Conservation (phyloP, 768 basidiomycete species). For the Lactifluus subvellereus region DNA sequence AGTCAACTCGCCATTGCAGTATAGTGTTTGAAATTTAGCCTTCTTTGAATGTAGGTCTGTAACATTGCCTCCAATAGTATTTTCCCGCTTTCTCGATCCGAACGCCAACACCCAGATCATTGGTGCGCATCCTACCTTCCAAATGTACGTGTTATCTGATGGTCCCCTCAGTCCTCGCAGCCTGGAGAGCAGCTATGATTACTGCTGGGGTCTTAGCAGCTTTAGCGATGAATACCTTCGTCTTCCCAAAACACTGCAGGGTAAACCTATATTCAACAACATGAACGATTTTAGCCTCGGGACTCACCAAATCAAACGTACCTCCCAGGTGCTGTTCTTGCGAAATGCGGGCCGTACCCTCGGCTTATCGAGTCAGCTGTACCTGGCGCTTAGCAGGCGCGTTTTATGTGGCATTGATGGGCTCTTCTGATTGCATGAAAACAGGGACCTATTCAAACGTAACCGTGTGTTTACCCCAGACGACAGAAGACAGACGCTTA, state of each 20-base stretch:
- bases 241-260: constrained; percentile 45
- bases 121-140: constrained; percentile 5
- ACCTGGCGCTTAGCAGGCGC: constrained; percentile 40
- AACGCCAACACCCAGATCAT: neutral
- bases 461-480: constrained; percentile 25
- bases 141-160: neutral
- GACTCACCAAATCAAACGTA: neutral
- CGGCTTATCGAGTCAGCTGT: constrained; percentile 39
- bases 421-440: neutral
- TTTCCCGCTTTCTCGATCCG: constrained; percentile 29
- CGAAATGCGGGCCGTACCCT: constrained; percentile 36
- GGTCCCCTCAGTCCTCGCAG: constrained; percentile 34
- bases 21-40: neutral
- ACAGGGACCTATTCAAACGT: constrained; percentile 28
- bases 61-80: constrained; percentile 40
- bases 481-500: constrained; percentile 34
- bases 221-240: constrained; percentile 38
- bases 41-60: constrained; percentile 31
- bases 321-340: constrained; percentile 38
- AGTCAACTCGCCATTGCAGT: constrained; percentile 17
- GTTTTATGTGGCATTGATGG: constrained; percentile 10
- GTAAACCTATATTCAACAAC: constrained; percentile 26
- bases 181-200: constrained; percentile 39
- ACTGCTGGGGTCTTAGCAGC: constrained; percentile 42
- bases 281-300: neutral